Conservation (phyloP, 441 rosid species). For the Metrosideros polymorpha region DNA sequence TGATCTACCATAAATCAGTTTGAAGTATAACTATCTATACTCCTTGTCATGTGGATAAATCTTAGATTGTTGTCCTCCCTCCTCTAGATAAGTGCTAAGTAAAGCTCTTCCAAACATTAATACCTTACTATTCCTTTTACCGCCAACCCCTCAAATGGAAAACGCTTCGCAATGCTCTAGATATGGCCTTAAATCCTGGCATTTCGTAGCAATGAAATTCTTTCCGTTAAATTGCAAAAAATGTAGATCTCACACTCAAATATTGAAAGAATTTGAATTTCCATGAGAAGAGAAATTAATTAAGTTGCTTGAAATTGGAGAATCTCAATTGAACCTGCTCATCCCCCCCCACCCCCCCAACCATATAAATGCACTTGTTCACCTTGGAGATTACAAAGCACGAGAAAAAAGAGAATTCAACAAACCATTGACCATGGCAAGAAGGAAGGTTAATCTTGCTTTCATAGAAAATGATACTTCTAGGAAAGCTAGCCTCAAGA, state of each 20-base stretch:
- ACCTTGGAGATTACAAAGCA: neutral
- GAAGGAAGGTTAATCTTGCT: slow-evolving; percentile 16
- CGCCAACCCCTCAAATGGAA: neutral
- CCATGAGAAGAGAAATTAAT: neutral
- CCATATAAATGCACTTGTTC: neutral
- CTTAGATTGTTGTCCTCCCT: neutral
- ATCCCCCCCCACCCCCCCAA: neutral
- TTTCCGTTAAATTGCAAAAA: neutral
- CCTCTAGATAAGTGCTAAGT: neutral
- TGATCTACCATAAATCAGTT: neutral
- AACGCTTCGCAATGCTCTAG: neutral
- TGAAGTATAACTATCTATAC: neutral
- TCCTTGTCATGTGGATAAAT: neutral
- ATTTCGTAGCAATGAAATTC: neutral
- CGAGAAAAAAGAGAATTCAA: neutral
- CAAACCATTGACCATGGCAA: slow-evolving; percentile 9
- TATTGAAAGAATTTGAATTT: neutral
- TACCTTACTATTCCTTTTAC: neutral
- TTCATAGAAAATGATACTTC: slow-evolving; percentile 12
- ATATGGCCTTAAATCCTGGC: neutral
- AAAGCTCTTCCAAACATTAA: neutral
- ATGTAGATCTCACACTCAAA: neutral
- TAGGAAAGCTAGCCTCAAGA: slow-evolving; percentile 21
- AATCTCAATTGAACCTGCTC: neutral
- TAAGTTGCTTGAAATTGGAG: neutral